Percentiles rank a stretch among this genome's conserved stretches.
These are phyloP conservation scores for Nicotiana benthamiana DNA, from an alignment of 257 asterid species.

Conservation along the genomic window DNA sequence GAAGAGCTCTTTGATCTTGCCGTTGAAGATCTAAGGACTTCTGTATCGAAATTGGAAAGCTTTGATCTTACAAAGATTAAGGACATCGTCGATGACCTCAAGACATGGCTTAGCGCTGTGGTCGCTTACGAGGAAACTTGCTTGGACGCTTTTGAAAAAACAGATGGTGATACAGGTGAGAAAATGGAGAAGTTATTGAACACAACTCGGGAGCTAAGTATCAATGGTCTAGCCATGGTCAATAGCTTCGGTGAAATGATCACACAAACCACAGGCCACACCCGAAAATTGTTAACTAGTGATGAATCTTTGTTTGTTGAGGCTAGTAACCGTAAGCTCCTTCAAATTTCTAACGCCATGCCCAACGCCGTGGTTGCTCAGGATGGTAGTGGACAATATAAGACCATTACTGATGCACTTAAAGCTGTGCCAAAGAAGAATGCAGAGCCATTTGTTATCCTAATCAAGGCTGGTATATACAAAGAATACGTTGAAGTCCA, in stretches of 20 bases:
- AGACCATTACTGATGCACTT: slow-evolving; percentile 42
- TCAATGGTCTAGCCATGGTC: slow-evolving; percentile 58
- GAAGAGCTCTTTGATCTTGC: slow-evolving; percentile 42
- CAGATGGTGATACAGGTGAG: slow-evolving; percentile 48
- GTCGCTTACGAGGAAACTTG: slow-evolving; percentile 56
- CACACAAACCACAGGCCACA: slow-evolving; percentile 14
- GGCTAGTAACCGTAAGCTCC: not conserved
- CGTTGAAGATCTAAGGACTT: slow-evolving; percentile 36
- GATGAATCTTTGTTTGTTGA: not conserved
- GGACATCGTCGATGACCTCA: slow-evolving; percentile 40
- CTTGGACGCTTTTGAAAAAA: slow-evolving; percentile 50
- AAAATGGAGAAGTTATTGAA: slow-evolving; percentile 48
- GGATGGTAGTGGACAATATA: slow-evolving; percentile 58
- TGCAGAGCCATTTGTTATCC: slow-evolving; percentile 24
- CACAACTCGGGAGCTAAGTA: slow-evolving; percentile 35
- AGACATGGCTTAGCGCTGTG: slow-evolving; percentile 72
- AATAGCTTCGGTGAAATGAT: slow-evolving; percentile 25
- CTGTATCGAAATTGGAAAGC: slow-evolving; percentile 23
- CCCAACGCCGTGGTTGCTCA: slow-evolving; percentile 44
- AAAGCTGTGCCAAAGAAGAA: slow-evolving; percentile 26
- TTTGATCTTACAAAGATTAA: slow-evolving; percentile 23
- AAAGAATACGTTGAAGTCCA: slow-evolving; percentile 40
- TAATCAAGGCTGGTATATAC: slow-evolving; percentile 53
- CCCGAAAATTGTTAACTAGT: slow-evolving; percentile 23
- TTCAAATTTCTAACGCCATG: slow-evolving; percentile 3